A percentile compares a stretch with the other conserved stretches of the same genome.
Conservation (phyloP, 1,284 basidiomycete genomes). For the Apiotrichum brassicae region DNA sequence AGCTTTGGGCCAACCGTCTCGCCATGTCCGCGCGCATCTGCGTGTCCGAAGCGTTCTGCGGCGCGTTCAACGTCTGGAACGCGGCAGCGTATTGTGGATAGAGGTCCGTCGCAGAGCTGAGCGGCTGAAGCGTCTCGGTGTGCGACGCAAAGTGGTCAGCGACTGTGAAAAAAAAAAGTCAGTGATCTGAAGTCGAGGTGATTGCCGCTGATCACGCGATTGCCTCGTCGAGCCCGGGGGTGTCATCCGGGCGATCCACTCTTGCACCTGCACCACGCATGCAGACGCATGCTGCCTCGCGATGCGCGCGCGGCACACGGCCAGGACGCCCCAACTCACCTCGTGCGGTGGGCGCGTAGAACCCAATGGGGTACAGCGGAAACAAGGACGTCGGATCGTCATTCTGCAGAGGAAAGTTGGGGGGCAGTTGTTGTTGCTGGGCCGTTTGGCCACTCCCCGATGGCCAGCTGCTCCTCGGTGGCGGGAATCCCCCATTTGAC, state of each 20-base stretch:
- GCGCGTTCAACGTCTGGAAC: constrained; percentile 29
- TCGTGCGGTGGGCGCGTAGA: constrained; percentile 42
- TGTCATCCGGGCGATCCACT: too few relatives aligned
- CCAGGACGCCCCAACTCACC: too few relatives aligned
- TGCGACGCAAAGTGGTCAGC: constrained; percentile 44
- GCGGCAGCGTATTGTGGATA: constrained; percentile 33
- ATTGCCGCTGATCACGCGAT: too few relatives aligned
- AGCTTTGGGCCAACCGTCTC: not conserved
- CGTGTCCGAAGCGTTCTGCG: constrained; percentile 27
- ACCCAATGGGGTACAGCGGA: constrained; percentile 41
- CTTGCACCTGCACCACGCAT: too few relatives aligned
- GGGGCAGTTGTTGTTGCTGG: not conserved
- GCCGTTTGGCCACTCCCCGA: not conserved
- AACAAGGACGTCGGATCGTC: constrained; percentile 35
- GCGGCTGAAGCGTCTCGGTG: constrained; percentile 31
- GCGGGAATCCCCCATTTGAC: not conserved
- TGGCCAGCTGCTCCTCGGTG: not conserved
- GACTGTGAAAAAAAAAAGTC: constrained; percentile 29
- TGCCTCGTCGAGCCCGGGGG: too few relatives aligned
- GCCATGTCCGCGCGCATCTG: constrained; percentile 12
- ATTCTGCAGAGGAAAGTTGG: constrained; percentile 11
- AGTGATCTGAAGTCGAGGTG: not conserved
- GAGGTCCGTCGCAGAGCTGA: constrained; percentile 19
- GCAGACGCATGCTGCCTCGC: too few relatives aligned
- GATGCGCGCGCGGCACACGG: too few relatives aligned